Evolutionary conservation across 805 yeast genomes (phyloP), one percentile per base, ranked within the genome.

Genomic region (Wickerhamomyces sydowiorum): DNA sequence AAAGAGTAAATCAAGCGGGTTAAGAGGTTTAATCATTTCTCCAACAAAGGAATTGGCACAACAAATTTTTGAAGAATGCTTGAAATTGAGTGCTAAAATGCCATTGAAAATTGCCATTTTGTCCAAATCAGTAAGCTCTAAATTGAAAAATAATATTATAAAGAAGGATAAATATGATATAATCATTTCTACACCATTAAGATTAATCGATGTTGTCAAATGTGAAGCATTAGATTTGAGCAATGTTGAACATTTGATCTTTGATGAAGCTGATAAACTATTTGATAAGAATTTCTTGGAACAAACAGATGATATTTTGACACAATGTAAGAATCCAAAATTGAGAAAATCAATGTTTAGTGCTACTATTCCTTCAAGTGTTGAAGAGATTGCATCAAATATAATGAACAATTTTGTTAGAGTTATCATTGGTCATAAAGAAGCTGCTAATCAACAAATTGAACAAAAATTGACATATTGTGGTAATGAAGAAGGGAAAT

Each of bases 181-280:
- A 5, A 56, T 93, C 23, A 83, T 93, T 4, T 69, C 95, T 2
- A 93, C 99, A 0, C 99, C 99, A 3, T 70, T 88, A 51, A 72
- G 98, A 53, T 73, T 93, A 44, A 83, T 91, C 31, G 96, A 89
- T 52, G 71, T 86, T 25, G 76, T 89, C 18, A 77, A 80, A 43
- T 70, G 69, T 39, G 85, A 75, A 31, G 68, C 74, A 10, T 60
- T 86, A 19, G 80, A 78, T 49, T 70, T 91, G 33, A 64, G 78
- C 6, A 64, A 67, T 21, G 87, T 91, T n/a, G 81, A 81, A 49
- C 81, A 78, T 56, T 66, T 93, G 37, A 76, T 93, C 18, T 79
- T 93, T 51, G 99, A 93, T 70, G 99, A 93, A 65, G 98, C 97
- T 9, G 99, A 93, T 69, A 84, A 86, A 54, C 68, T 93, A 44